Conservation (phyloP, 495 filamentous ascomycete genomes). For the Parathielavia appendiculata region DNA sequence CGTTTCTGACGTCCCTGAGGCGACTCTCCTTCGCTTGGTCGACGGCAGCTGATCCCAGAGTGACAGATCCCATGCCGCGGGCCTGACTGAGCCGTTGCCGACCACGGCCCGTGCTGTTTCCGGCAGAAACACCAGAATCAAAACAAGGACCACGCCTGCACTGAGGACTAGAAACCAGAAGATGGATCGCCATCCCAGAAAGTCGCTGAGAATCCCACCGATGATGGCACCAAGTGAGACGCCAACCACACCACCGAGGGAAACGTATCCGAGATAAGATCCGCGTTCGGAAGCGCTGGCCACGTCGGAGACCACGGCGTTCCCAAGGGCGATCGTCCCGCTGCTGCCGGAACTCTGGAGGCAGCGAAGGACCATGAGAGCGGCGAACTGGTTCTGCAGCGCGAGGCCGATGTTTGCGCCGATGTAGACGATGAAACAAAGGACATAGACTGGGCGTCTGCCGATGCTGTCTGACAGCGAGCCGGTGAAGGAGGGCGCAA, state of each 20-base stretch:
- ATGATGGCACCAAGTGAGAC: conserved; percentile 35
- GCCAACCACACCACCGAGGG: conserved; percentile 37
- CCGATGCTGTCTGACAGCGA: conserved; percentile 52
- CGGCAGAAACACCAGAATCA: conserved; percentile 39
- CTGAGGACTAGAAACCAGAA: conserved; percentile 57
- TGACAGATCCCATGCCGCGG: not conserved
- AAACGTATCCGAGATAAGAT: conserved; percentile 39
- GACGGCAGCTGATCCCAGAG: conserved; percentile 49
- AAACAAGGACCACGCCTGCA: conserved; percentile 28
- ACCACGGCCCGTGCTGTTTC: conserved; percentile 56
- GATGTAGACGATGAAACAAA: conserved; percentile 52
- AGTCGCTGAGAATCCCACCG: conserved; percentile 52
- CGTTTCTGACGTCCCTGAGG: not conserved
- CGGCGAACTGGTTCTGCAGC: conserved; percentile 44
- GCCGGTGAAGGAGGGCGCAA: conserved; percentile 54
- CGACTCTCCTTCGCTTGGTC: conserved; percentile 23
- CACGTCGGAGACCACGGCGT: conserved; percentile 53
- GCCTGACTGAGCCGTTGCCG: conserved; percentile 43
- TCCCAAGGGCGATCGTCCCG: conserved; percentile 48
- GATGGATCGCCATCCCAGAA: conserved; percentile 45
- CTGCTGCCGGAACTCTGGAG: conserved; percentile 53
- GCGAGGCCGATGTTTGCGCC: conserved; percentile 53
- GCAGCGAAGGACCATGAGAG: conserved; percentile 49
- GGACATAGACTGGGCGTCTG: conserved; percentile 50
- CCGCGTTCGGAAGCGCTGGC: conserved; percentile 50